phyloP scores from a whole-genome alignment of 495 filamentous ascomycete genomes.

The Penicillium silybi region DNA sequence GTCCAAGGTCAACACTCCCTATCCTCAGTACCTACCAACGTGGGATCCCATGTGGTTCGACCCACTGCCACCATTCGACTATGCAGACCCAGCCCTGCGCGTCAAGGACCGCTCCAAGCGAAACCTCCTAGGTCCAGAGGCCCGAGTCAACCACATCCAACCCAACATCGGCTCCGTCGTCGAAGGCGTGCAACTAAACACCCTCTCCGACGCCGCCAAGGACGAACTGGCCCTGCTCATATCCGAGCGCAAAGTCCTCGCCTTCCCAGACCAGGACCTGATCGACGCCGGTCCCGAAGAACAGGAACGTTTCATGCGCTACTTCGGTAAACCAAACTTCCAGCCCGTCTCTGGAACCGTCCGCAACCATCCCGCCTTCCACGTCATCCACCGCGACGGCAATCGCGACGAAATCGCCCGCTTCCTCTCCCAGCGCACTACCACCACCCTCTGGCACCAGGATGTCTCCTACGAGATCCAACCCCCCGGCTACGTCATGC shows the following conservation, averaged over 20 bases:
- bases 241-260: constrained; percentile 71
- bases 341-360: constrained; percentile 55
- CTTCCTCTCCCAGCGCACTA: constrained; percentile 52
- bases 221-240: constrained; percentile 76
- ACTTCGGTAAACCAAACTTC: constrained; percentile 59
- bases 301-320: constrained; percentile 55
- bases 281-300: constrained; percentile 62
- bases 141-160: constrained; percentile 57
- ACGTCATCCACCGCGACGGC: constrained; percentile 58
- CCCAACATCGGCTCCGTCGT: constrained; percentile 70
- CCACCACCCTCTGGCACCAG: constrained; percentile 56
- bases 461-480: constrained; percentile 60
- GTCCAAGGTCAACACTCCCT: constrained; percentile 42
- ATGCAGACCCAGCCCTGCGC: constrained; percentile 54
- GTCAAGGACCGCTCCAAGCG: constrained; percentile 54
- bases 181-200: constrained; percentile 66
- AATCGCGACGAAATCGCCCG: constrained; percentile 52
- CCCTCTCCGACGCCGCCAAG: constrained; percentile 64
- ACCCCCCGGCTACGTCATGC: constrained; percentile 54
- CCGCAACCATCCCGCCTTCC: constrained; percentile 52
- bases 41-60: constrained; percentile 62
- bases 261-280: constrained; percentile 70
- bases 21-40: constrained; percentile 58
- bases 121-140: constrained; percentile 48
- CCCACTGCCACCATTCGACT: constrained; percentile 55